Evolutionary conservation across 2,329 filamentous ascomycete species (phyloP), one percentile per base, ranked within the genome.

Genomic region (Cladosporium austrohemisphaericum): DNA sequence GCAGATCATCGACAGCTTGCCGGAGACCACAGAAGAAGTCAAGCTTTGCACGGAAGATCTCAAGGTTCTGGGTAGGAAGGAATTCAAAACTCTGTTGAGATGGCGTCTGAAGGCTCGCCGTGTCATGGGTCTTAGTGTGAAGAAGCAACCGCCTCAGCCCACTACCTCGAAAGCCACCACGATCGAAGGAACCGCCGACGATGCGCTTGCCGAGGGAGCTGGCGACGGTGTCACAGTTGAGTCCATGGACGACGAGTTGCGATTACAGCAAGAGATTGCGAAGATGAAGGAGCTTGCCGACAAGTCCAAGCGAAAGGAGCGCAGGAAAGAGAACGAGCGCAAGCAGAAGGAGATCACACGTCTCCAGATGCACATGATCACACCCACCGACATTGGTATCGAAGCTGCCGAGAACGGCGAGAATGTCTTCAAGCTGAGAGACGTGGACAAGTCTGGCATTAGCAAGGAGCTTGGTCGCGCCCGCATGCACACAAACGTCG

Each of bases 341-440:
- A 97, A 95, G 70, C 88, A 93, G 59, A 93, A 88, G 59, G 93
- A 97, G 57, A 89, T 97, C 52, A 78, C 95, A n/a, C 84, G 93
- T 26, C 86, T 98, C 85, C 93, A 98, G 69, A 83, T 98, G 74
- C 85, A 96, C 71, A 98, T 98, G 93, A 85, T 85, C 2, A 87
- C 90, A 1, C 93, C 93, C 6, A 93, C 89, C 76, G 93, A 98
- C 56, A 95, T 98, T 55, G 93, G 93, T 62, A 80, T 95, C 72
- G 93, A 66, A 32, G 63, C 64, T 50, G 65, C 89, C 93, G 68
- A 80, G 41, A 91, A 88, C 11, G 56, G 58, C 14, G 64, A 89
- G 37, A 76, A 87, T 22, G 93, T 95, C 75, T 98, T 98, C 66
- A 82, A 82, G 2, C 77, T 97, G 38, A 95, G 90, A 67, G 74